Evolutionary conservation across 768 basidiomycete species (phyloP).

Genomic region (Nevesoporus exiguus): DNA sequence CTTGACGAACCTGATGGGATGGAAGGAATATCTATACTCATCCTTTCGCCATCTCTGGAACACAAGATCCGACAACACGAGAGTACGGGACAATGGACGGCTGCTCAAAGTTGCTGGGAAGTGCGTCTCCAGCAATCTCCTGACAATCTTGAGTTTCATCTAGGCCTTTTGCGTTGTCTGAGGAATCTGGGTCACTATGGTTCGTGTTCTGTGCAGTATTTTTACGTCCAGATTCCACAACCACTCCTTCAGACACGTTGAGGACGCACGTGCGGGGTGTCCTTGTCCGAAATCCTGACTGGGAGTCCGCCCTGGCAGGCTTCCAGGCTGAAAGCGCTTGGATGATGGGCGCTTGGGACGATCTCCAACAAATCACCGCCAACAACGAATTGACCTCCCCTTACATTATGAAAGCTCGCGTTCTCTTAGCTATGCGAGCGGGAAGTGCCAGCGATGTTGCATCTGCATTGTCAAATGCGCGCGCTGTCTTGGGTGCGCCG

Average conservation of each 20-base stretch:
- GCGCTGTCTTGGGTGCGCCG: constrained; percentile 69
- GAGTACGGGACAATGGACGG: constrained; percentile 94
- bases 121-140: constrained; percentile 87
- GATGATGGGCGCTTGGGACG: constrained; percentile 93
- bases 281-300: constrained; percentile 77
- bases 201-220: constrained; percentile 36
- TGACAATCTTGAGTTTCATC: constrained; percentile 82
- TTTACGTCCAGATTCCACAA: neutral
- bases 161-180: constrained; percentile 87
- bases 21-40: constrained; percentile 91
- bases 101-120: constrained; percentile 99
- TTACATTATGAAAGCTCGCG: constrained; percentile 69
- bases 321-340: constrained; percentile 94
- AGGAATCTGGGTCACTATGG: constrained; percentile 97
- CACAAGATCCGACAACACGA: constrained; percentile 98
- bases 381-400: constrained; percentile 50
- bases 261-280: constrained; percentile 93
- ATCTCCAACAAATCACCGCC: constrained; percentile 62
- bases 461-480: constrained; percentile 57
- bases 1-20: constrained; percentile 98
- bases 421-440: constrained; percentile 74
- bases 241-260: constrained; percentile 67
- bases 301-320: constrained; percentile 71
- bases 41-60: constrained; percentile 85
- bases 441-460: constrained; percentile 45